Conservation (phyloP, 148 eudicot species). For the Linanthus parryae region DNA sequence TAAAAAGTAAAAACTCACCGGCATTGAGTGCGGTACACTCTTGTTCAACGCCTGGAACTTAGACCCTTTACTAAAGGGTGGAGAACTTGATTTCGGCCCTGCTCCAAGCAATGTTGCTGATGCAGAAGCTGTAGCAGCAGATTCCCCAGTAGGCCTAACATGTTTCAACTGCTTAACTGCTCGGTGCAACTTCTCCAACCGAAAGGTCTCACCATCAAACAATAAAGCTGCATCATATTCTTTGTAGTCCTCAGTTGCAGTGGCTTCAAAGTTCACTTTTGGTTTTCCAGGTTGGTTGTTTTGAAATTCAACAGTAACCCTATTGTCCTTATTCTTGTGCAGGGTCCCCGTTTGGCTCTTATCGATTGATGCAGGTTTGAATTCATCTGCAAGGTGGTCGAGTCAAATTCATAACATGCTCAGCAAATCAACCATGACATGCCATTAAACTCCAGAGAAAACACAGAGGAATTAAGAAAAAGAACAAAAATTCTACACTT, state of each 20-base stretch:
- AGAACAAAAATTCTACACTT: no score
- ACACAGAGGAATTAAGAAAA: no score
- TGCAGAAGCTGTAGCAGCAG: constrained; percentile 30
- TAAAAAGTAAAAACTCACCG: constrained; percentile 28
- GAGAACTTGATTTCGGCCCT: constrained; percentile 40
- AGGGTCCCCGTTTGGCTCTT: constrained; percentile 70
- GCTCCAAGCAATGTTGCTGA: constrained; percentile 22
- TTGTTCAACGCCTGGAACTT: constrained; percentile 38
- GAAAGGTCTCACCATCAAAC: constrained; percentile 68
- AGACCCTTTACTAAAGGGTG: constrained; percentile 37
- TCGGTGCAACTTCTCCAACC: constrained; percentile 77
- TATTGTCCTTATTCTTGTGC: constrained; percentile 77
- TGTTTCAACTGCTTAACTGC: constrained; percentile 80
- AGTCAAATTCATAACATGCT: no score
- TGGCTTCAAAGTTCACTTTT: constrained; percentile 73
- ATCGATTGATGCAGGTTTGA: constrained; percentile 92
- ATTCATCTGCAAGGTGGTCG: constrained; percentile 89
- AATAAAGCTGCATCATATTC: constrained; percentile 90
- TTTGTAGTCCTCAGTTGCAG: constrained; percentile 79
- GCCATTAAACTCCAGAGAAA: no score
- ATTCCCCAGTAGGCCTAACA: constrained; percentile 69
- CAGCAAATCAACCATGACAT: no score
- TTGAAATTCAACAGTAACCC: constrained; percentile 67
- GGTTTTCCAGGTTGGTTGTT: constrained; percentile 80
- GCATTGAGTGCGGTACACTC: constrained; percentile 28